Base-by-base conservation (phyloP, 768 basidiomycete species). In the Naganishia vaughanmartiniae region DNA sequence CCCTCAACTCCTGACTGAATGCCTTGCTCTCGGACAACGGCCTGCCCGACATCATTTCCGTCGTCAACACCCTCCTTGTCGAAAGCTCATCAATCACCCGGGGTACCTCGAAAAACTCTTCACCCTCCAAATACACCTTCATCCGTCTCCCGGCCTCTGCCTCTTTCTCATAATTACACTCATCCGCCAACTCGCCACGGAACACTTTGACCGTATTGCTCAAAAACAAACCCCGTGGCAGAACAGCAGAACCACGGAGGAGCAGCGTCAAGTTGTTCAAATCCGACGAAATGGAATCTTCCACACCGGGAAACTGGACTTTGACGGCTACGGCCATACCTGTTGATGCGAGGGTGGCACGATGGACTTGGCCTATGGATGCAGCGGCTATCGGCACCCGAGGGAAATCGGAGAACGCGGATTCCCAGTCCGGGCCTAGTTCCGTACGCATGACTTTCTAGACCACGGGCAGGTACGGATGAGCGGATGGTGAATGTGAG, bases 351-450 rank as follows among this genome's bases (percentile, higher is more conserved):
- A 97, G 85, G 2, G 86, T 83, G 0, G 90, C 95, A 0, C 77
- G 82, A 76, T 99, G 95, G 0, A 98, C 95, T 79, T 99, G 95
- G 0, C 96, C 96, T 39, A 99, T 98, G 1, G 95, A 97, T 0
- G 95, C 95, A 0, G 93, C 91, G 1, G 94, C 94, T 74, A 96
- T 92, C 0, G 95, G 95, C 1, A 92, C 84, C 4, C 90, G 87
- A 68, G 90, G 87, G 79, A 98, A 96, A 0, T 86, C 84, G 0
- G 82, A 74, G 79, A 99, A 98, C 36, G 85, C 83, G 34, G 84
- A 80, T 30, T 83, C 79, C 93, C 94, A 97, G 30, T 87, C 84
- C 0, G 85, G 78, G 2, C 93, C 93, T 7, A 96, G 85, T 9
- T 92, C 86, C n/a, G 83, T 76, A 0, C 76, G 78, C 82, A 99